Evolutionary conservation across 1,284 basidiomycete genomes (phyloP), one percentile per base, ranked within the genome.

Genomic region (Cutaneotrichosporon spelunceum): DNA sequence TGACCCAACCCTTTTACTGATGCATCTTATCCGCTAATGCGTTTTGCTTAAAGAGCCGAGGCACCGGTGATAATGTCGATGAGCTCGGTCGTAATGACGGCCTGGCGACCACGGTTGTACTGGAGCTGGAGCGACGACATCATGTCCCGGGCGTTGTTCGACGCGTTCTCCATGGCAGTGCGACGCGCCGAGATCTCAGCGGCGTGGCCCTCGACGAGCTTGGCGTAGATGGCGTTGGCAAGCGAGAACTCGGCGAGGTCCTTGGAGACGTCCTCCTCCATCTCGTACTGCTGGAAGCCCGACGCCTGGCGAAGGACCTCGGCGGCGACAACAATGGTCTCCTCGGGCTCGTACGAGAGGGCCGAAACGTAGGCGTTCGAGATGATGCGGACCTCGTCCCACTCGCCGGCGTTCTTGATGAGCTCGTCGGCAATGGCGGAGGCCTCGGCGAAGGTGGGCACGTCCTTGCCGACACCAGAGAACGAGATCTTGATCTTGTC

Each of bases 131-230:
- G 84, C 57, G 84, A 81, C 68, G 80, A 81, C 73, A 94, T 94
- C 92, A 95, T 94, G 80, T 93, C 92, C 57, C 82, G 84, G 62
- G 95, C 96, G 81, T 99, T 99, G 78, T 94, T 99, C 69, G 94
- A 95, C 57, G 95, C 96, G 77, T 95, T 99, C 87, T 99, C 95
- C 95, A 99, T 99, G 76, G 96, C 95, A 73, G 96, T 98, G 71
- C 95, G 90, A 81, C 93, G 85, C 56, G 72, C 74, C 59, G 68
- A 72, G 56, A 73, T 90, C 82, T 99, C 95, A 72, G 93, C 92
- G 64, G 96, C 95, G 80, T 98, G 94, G 64, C 88, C 90, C 82
- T 99, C 96, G 53, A 91, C 90, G 57, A 99, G 88, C 59, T 93
- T 88, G 68, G 93, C 88, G 80, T 88, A 99, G 83, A 99, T 87